These are phyloP conservation scores for Blastobotrys malaysiensis DNA, from an alignment of 1,139 yeast genomes.

Conservation along the genomic window DNA sequence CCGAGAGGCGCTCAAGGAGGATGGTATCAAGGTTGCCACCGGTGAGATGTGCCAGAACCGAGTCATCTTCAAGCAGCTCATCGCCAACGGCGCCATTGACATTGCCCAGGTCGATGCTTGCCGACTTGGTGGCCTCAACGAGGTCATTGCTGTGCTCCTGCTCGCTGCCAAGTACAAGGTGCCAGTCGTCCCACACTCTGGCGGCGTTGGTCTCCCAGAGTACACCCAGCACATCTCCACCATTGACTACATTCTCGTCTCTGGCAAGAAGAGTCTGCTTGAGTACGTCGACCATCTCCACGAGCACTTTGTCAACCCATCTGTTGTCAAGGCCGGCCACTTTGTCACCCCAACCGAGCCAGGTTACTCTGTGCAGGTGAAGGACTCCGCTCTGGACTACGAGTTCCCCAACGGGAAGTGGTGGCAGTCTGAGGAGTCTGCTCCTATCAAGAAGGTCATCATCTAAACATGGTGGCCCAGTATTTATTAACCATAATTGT, in stretches of 20 bases:
- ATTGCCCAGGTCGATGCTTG: slow-evolving; percentile 39
- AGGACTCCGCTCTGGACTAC: slow-evolving; percentile 32
- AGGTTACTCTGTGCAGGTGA: slow-evolving; percentile 38
- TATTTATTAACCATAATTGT: not conserved
- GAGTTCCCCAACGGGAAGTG: slow-evolving; percentile 36
- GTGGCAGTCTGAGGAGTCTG: slow-evolving; percentile 25
- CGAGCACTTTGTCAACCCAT: slow-evolving; percentile 34
- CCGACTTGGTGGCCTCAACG: slow-evolving; percentile 39
- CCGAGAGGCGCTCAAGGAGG: slow-evolving; percentile 34
- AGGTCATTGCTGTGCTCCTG: slow-evolving; percentile 37
- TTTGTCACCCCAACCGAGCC: slow-evolving; percentile 37
- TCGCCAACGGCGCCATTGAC: slow-evolving; percentile 37
- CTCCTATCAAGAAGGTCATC: slow-evolving; percentile 3
- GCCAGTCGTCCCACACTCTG: slow-evolving; percentile 40
- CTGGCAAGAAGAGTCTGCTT: slow-evolving; percentile 33
- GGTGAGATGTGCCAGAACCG: slow-evolving; percentile 42
- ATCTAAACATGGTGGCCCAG: not conserved
- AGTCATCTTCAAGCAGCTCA: slow-evolving; percentile 38
- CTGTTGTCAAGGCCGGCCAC: slow-evolving; percentile 34
- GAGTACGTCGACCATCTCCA: slow-evolving; percentile 35
- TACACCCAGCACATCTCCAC: slow-evolving; percentile 39
- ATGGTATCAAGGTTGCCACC: slow-evolving; percentile 39
- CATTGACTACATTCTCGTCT: slow-evolving; percentile 36
- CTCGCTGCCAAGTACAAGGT: slow-evolving; percentile 37
- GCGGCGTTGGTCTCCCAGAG: slow-evolving; percentile 41